Evolutionary conservation across 176 grass and related monocot genomes (phyloP).

Genomic region (Elaeis guineensis): DNA sequence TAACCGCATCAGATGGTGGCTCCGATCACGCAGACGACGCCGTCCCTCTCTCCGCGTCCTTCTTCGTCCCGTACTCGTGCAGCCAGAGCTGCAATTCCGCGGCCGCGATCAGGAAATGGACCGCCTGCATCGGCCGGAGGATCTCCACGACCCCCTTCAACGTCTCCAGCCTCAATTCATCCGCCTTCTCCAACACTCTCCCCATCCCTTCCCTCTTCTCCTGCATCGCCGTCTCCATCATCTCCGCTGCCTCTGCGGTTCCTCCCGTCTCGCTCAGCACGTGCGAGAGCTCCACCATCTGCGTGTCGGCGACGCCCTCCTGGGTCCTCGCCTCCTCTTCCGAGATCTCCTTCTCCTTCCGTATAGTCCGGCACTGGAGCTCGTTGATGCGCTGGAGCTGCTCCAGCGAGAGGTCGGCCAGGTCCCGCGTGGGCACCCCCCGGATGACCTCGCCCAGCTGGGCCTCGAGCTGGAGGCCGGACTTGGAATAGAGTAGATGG

Average conservation of each 20-base stretch:
- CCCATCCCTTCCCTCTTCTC: slow-evolving; percentile 29
- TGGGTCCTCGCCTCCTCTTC: slow-evolving; percentile 28
- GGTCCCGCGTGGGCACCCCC: background rate
- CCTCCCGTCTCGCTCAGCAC: slow-evolving; percentile 17
- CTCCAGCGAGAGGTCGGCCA: slow-evolving; percentile 15
- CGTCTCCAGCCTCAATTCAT: slow-evolving; percentile 46
- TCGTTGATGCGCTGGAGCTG: slow-evolving; percentile 37
- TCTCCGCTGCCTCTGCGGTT: slow-evolving; percentile 16
- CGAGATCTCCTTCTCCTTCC: slow-evolving; percentile 44
- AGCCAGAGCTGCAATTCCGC: slow-evolving; percentile 61
- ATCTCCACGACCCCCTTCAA: slow-evolving; percentile 52
- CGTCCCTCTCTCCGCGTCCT: slow-evolving; percentile 20
- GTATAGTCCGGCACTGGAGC: slow-evolving; percentile 42
- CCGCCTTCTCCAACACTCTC: slow-evolving; percentile 45
- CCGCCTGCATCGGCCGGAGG: slow-evolving; percentile 42
- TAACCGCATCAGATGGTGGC: too few species aligned
- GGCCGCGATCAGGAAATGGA: slow-evolving; percentile 69
- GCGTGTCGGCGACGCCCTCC: slow-evolving; percentile 40
- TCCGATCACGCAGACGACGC: too few species aligned
- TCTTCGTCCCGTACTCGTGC: slow-evolving; percentile 50
- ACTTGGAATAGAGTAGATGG: slow-evolving; percentile 75
- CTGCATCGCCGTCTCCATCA: slow-evolving; percentile 27
- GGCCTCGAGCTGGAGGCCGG: slow-evolving; percentile 46
- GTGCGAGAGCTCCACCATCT: slow-evolving; percentile 33
- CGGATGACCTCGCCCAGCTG: slow-evolving; percentile 23